Evolutionary conservation across 805 yeast species (phyloP).

Genomic region (Candida manassasensis): DNA sequence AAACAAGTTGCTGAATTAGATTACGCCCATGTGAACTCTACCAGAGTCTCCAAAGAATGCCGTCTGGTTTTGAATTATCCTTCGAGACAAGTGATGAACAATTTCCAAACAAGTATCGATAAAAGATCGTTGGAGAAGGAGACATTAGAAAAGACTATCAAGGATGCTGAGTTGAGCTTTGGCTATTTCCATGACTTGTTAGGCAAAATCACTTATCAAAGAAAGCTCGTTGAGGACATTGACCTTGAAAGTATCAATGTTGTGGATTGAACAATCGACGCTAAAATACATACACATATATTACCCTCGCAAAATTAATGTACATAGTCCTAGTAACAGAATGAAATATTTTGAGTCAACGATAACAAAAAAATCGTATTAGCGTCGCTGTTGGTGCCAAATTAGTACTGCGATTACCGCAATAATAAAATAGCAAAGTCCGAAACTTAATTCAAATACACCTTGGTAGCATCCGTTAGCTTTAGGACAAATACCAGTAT

Average conservation of each 20-base stretch:
- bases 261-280: constrained; percentile 27
- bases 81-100: constrained; percentile 70
- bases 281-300: neutral
- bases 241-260: constrained; percentile 40
- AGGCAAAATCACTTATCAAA: constrained; percentile 42
- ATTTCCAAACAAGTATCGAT: constrained; percentile 64
- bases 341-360: no score
- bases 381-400: constrained; percentile 18
- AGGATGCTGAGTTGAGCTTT: constrained; percentile 52
- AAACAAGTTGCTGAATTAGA: constrained; percentile 61
- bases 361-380: no score
- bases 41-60: constrained; percentile 76
- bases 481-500: constrained; percentile 33
- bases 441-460: constrained; percentile 30
- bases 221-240: constrained; percentile 34
- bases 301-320: neutral
- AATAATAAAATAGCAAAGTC: constrained; percentile 23
- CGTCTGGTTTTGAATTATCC: constrained; percentile 79
- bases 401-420: constrained; percentile 20
- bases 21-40: constrained; percentile 73
- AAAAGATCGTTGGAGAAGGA: constrained; percentile 54
- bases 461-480: constrained; percentile 37
- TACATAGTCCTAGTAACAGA: constrained; percentile 3
- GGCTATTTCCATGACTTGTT: constrained; percentile 50
- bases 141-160: constrained; percentile 46